Conservation (phyloP, 2,329 filamentous ascomycete genomes). For the Thermothelomyces thermophilus region DNA sequence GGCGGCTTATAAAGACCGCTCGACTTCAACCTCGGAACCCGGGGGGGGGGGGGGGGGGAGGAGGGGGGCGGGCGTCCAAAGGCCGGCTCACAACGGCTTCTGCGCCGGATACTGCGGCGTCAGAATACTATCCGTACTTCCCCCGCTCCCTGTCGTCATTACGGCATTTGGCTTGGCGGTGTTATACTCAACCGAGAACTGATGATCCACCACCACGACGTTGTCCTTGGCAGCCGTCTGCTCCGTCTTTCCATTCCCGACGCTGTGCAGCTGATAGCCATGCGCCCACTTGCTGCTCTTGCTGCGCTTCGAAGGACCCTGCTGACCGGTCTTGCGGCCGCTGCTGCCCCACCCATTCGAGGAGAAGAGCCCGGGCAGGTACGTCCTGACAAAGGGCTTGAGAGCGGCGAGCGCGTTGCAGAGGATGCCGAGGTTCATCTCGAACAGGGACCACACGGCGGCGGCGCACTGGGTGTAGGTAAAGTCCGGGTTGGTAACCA, state of each 20-base stretch:
- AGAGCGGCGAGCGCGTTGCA: slow-evolving; percentile 26
- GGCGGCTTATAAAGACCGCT: no score
- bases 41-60: no score
- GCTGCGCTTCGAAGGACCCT: neutral
- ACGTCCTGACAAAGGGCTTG: slow-evolving; percentile 22
- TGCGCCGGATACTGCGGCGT: slow-evolving; percentile 2
- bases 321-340: neutral
- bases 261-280: slow-evolving; percentile 19
- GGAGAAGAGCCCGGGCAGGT: slow-evolving; percentile 20
- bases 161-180: neutral
- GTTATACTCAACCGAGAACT: slow-evolving; percentile 6
- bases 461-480: slow-evolving; percentile 25
- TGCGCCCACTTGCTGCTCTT: slow-evolving; percentile 4
- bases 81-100: neutral
- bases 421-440: slow-evolving; percentile 31
- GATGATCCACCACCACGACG: neutral
- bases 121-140: slow-evolving; percentile 1
- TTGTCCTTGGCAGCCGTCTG: neutral
- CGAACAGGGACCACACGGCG: slow-evolving; percentile 29
- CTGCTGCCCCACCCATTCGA: neutral
- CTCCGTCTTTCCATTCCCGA: slow-evolving; percentile 9
- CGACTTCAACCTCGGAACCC: no score
- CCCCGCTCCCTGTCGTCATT: neutral
- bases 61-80: no score
- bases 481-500: slow-evolving; percentile 30